Evolutionary conservation across 495 filamentous ascomycete species (phyloP), one percentile per base, ranked within the genome.

Genomic region (Pseudomonodictys pantanalensis): DNA sequence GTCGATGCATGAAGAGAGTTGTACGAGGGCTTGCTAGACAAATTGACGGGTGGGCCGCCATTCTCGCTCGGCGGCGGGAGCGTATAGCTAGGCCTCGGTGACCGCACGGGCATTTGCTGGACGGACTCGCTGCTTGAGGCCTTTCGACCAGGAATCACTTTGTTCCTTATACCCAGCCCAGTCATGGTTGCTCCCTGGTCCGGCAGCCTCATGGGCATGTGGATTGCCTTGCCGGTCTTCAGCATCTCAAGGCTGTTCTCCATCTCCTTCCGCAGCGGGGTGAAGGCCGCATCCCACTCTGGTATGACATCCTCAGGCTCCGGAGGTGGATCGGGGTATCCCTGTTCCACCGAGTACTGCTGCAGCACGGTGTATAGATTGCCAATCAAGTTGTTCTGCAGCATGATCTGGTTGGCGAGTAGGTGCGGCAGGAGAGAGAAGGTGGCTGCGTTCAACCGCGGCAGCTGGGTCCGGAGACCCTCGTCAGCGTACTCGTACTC

Each of bases 341-440:
- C 76, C 54, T 84, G 76, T 23, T 87, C 81, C 52, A 86, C 76
- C 60, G 88, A 90, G 72, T 88, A 97, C 56, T 83, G 83, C 68
- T 91, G 85, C 2, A 96, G 75, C 0, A 84, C 77, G 10, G 92
- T 96, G 73, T 97, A 97, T 62, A 89, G 87, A 53, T 93, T 77
- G 0, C 83, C 92, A 2, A 96, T 79, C 24, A 97, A 77, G 38
- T 83, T 82, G 70, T 92, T 93, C 66, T 97, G 92, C 33, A 90
- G 83, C 66, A 87, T 78, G 24, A 96, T 83, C 59, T 92, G 86
- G 33, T 80, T 81, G 28, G 81, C 78, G 2, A 95, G 78, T 15
- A 97, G 72, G 32, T 84, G 81, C n/a, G 90, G 90, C 18, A 95
- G 79, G 17, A 97, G 74, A n/a, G 80, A 86, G 71, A 91, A 89